These are phyloP conservation scores for Trametes sanguinea DNA, from an alignment of 768 basidiomycete genomes.

Conservation along the genomic window DNA sequence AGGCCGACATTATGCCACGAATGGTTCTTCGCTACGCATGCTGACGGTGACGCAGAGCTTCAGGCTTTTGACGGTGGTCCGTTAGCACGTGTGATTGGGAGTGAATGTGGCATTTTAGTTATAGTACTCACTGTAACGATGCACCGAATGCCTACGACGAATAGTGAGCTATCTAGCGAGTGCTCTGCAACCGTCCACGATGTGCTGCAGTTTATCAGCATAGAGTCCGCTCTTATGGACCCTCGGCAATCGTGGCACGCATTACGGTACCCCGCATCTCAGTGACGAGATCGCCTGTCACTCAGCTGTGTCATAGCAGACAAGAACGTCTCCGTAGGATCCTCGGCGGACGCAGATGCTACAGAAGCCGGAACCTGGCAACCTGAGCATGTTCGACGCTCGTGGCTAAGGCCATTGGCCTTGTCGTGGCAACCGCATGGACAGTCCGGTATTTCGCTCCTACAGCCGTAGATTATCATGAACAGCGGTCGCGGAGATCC, in stretches of 20 bases:
- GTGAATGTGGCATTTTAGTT: no score
- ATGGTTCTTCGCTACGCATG: no score
- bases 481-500: not conserved
- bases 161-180: no score
- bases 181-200: no score
- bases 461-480: not conserved
- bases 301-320: not conserved
- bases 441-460: not conserved
- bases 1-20: no score
- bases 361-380: not conserved
- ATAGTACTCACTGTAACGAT: no score
- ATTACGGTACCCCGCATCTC: not conserved
- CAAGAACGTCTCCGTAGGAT: not conserved
- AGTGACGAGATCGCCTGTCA: slow-evolving; percentile 9
- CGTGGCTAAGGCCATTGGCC: not conserved
- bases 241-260: no score
- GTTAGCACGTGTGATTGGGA: no score
- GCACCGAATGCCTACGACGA: no score
- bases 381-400: not conserved
- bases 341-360: not conserved
- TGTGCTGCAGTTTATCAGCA: no score
- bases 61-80: no score
- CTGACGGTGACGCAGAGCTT: not conserved
- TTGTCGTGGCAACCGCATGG: slow-evolving; percentile 10
- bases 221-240: no score